Evolutionary conservation across 768 basidiomycete genomes (phyloP).

Genomic region (Lentinula edodes): DNA sequence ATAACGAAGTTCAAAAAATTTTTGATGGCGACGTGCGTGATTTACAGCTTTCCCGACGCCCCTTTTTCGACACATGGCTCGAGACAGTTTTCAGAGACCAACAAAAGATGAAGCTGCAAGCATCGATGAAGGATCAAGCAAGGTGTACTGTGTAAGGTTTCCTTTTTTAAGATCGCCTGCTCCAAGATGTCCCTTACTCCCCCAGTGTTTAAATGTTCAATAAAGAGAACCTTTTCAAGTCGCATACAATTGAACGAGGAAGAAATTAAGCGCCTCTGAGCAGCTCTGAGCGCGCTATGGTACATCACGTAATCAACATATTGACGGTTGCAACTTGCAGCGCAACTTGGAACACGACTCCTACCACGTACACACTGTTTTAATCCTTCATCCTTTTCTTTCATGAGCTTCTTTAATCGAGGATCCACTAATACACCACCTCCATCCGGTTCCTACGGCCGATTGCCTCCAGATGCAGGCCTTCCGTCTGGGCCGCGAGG

Average conservation of each 20-base stretch:
- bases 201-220: no score
- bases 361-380: neutral
- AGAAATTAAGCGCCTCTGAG: no score
- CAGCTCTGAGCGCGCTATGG: neutral
- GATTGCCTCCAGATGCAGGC: conserved; percentile 31
- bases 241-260: no score
- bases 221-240: no score
- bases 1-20: neutral
- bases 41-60: no score
- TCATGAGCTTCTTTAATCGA: conserved; percentile 48
- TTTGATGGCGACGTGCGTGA: neutral
- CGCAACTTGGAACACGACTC: neutral
- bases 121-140: no score
- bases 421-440: conserved; percentile 31
- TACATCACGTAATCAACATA: neutral
- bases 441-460: conserved; percentile 35
- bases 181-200: no score
- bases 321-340: neutral
- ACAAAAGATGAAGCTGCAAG: no score
- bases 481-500: conserved; percentile 29
- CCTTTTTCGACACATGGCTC: no score
- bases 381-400: neutral
- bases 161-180: no score
- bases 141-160: no score
- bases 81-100: no score